phyloP scores from a whole-genome alignment of 2,329 filamentous ascomycete species.

The Venturia aucupariae region DNA sequence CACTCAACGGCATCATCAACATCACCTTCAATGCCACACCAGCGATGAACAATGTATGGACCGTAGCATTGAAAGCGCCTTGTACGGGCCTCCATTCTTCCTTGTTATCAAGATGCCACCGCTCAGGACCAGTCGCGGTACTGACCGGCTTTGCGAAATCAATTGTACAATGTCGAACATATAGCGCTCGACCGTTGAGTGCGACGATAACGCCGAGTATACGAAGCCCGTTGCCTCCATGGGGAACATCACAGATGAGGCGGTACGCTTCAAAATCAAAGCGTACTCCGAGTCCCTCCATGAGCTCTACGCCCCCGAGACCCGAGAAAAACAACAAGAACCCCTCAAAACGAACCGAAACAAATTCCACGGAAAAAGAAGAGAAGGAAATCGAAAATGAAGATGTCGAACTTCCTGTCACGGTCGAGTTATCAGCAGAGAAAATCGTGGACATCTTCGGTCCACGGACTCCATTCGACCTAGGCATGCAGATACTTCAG shows the following conservation, averaged over 20 bases:
- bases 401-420: neutral
- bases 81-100: neutral
- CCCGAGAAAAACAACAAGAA: neutral
- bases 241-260: neutral
- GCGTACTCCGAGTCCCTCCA: neutral
- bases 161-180: neutral
- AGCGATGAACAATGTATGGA: constrained; percentile 14
- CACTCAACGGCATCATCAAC: neutral
- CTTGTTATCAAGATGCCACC: neutral
- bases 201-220: too few relatives aligned
- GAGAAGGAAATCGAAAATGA: neutral
- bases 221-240: neutral
- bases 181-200: too few relatives aligned
- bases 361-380: neutral
- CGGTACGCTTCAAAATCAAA: neutral
- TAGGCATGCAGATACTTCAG: constrained; percentile 29
- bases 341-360: neutral
- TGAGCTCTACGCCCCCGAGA: neutral
- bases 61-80: constrained; percentile 5
- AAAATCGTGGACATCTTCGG: constrained; percentile 24
- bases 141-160: neutral
- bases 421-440: constrained; percentile 8
- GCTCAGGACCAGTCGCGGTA: neutral
- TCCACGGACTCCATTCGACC: constrained; percentile 19
- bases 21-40: neutral